Evolutionary conservation across 805 yeast genomes (phyloP).

Genomic region (Saccharomycopsis malanga): DNA sequence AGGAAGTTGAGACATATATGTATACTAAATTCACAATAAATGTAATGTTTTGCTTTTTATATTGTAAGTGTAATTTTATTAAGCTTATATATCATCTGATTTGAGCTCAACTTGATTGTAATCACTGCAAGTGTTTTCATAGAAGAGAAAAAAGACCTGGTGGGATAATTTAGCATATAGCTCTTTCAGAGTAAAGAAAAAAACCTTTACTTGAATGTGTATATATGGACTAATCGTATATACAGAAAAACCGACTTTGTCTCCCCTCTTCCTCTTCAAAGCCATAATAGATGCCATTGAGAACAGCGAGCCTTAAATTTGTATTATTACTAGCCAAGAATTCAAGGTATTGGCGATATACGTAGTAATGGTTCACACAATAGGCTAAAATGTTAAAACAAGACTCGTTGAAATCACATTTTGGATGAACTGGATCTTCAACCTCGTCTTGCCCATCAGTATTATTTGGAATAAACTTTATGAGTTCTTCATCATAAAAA

Average conservation of each 20-base stretch:
- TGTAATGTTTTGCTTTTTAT: no score
- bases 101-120: no score
- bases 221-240: slow-evolving; percentile 13
- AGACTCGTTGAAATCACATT: slow-evolving; percentile 39
- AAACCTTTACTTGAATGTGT: no score
- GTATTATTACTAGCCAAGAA: slow-evolving; percentile 28
- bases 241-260: neutral
- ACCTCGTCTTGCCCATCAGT: slow-evolving; percentile 26
- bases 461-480: slow-evolving; percentile 6
- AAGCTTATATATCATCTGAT: no score
- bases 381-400: slow-evolving; percentile 35
- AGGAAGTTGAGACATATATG: no score
- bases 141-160: no score
- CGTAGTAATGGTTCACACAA: slow-evolving; percentile 42
- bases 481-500: slow-evolving; percentile 17
- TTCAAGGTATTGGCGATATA: slow-evolving; percentile 31
- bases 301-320: slow-evolving; percentile 27
- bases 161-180: no score
- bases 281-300: slow-evolving; percentile 39
- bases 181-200: no score
- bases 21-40: no score
- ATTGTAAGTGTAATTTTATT: no score
- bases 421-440: slow-evolving; percentile 33
- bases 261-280: slow-evolving; percentile 13
- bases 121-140: no score